Base-by-base conservation (phyloP, 768 basidiomycete genomes). In the Lentinula lateritia region DNA sequence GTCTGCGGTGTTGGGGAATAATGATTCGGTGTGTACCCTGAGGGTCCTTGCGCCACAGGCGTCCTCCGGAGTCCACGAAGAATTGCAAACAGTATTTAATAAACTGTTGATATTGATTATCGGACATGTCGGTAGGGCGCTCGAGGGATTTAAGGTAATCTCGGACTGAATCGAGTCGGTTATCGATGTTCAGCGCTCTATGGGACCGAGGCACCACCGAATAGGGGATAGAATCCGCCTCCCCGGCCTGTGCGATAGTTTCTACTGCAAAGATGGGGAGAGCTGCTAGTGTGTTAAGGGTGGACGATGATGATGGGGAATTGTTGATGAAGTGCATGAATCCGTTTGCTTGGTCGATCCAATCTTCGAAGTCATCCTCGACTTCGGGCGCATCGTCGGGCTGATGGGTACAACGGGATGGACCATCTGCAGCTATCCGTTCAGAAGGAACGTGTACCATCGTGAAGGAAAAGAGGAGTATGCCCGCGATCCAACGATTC, bases 351-450 rank as follows among this genome's bases (percentile, higher is more conserved):
- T 28, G 20, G 6, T 52, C 50, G 6, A 52, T 52, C 50, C 50
- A 52, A 3, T 52, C 50, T 34, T 52, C 20, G 8, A 52, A 9
- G 66, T 75, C 52, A 63, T 67, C 52, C 50, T 64, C 12, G 64
- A 52, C 6, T 34, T 58, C 56, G 0, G 20, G 23, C 28, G 71
- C 28, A 0, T 50, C 28, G 18, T 53, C 61, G 1, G 64, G 65
- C 0, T 10, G 63, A 55, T 32, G 61, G 13, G 20, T 48, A 18
- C 45, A 60, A 45, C 41, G 62, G 32, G 75, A 76, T 15, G 76
- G 43, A 0, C 63, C 72, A 60, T 75, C 75, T 3, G 74, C 70
- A 10, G 68, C 71, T 41, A 50, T 52, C 13, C 48, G 52, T 0
- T 66, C 28, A 3, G 28, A 28, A 2, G 28, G 28, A 28, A 28